These are phyloP conservation scores for Durio zibethinus DNA, from an alignment of 345 rosid species.

Conservation along the genomic window DNA sequence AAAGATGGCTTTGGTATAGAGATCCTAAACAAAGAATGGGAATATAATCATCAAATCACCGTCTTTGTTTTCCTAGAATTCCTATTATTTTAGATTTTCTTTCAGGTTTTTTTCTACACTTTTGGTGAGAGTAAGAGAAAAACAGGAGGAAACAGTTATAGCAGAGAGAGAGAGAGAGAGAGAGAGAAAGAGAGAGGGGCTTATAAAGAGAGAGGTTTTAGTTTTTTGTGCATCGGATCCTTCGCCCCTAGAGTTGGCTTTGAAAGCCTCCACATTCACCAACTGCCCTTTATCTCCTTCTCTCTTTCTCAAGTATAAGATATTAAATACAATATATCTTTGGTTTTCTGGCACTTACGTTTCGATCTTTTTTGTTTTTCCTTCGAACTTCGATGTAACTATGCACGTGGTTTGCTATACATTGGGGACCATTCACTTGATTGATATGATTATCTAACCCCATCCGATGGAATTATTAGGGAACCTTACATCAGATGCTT, in stretches of 20 bases:
- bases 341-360: not conserved
- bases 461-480: not conserved
- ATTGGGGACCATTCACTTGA: slow-evolving; percentile 14
- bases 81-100: not conserved
- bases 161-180: not conserved
- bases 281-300: slow-evolving; percentile 14
- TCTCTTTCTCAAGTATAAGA: slow-evolving; percentile 24
- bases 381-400: slow-evolving; percentile 45
- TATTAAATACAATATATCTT: not conserved
- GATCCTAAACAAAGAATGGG: not conserved
- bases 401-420: slow-evolving; percentile 57
- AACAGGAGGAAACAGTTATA: not conserved
- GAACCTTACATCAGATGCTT: not conserved
- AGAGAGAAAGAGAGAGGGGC: not conserved
- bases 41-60: not conserved
- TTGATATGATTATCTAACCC: slow-evolving; percentile 4
- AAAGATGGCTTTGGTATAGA: not conserved
- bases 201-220: slow-evolving; percentile 1
- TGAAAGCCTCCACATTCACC: slow-evolving; percentile 31
- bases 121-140: slow-evolving; percentile 9
- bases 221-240: slow-evolving; percentile 40
- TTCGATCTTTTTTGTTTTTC: not conserved
- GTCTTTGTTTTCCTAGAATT: not conserved
- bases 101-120: not conserved
- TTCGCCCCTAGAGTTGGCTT: slow-evolving; percentile 17